Evolutionary conservation across 805 yeast species (phyloP).

Genomic region (Cyberlindnera meyerae): DNA sequence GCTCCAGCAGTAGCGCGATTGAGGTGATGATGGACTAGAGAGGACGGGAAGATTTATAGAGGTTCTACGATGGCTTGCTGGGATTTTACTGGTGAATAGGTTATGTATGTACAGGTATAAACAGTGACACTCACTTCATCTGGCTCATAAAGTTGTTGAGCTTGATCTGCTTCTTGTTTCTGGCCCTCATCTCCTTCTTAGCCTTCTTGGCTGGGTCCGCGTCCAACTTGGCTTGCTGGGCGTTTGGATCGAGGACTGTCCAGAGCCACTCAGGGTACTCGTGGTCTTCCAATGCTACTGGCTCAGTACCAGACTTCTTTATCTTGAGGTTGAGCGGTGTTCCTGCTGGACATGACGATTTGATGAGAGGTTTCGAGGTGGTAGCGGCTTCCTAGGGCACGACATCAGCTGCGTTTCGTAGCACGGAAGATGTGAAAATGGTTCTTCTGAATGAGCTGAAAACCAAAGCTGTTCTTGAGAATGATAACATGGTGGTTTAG

Average conservation of each 20-base stretch:
- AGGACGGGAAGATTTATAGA: too few relatives aligned
- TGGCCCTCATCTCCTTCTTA: slow-evolving; percentile 62
- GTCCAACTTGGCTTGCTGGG: slow-evolving; percentile 52
- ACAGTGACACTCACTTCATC: slow-evolving; percentile 22
- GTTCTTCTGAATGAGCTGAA: slow-evolving; percentile 9
- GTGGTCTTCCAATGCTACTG: slow-evolving; percentile 78
- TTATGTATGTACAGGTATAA: slow-evolving; percentile 8
- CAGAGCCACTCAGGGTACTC: slow-evolving; percentile 97
- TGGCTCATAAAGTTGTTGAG: slow-evolving; percentile 71
- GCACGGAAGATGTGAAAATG: slow-evolving; percentile 11
- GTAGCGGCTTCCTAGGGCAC: slow-evolving; percentile 5
- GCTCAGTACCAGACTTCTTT: slow-evolving; percentile 77
- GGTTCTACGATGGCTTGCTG: too few relatives aligned
- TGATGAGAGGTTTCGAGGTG: slow-evolving; percentile 8
- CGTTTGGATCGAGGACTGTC: slow-evolving; percentile 67
- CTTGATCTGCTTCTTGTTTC: slow-evolving; percentile 67
- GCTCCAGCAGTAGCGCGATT: too few relatives aligned
- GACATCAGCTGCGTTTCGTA: slow-evolving; percentile 11
- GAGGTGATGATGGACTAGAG: too few relatives aligned
- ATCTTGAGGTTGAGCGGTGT: slow-evolving; percentile 68
- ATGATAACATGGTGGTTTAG: slow-evolving; percentile 6
- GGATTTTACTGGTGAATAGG: too few relatives aligned
- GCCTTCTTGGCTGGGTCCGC: slow-evolving; percentile 61
- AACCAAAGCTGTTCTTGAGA: slow-evolving; percentile 3
- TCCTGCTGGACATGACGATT: slow-evolving; percentile 63